Evolutionary conservation across 2,329 filamentous ascomycete species (phyloP), one percentile per base, ranked within the genome.

Genomic region (Aspergillus sp.): DNA sequence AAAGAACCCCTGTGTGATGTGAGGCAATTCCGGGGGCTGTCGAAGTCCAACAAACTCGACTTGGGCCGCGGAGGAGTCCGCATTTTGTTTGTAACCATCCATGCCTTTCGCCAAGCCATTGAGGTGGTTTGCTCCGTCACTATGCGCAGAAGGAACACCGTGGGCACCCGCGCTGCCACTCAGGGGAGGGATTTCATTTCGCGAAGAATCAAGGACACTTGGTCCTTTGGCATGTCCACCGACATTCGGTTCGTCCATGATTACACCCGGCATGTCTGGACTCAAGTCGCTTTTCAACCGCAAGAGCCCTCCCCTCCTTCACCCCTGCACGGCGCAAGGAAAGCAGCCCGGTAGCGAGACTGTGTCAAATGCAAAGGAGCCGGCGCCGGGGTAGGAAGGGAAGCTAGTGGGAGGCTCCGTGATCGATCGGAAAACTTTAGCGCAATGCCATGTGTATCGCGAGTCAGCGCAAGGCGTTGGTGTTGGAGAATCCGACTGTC

Each of bases 1-100:
- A 51, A 93, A 80, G 68, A 91, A 95, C 32, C 84, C 86, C 52
- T 86, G 77, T 0, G 86, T 86, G 53, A 95, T 87, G 65, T 95
- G 90, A 45, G 74, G 71, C 38, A 86, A 71, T 55, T 80, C 76
- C 14, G 81, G 82, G 2, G 79, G 78, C 9, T 51, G 43, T 43
- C 32, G 52, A 6, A 20, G 38, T 46, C 50, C 52, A 22, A 20
- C 51, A 17, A 36, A 46, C 11, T 16, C 30, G 40, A 30, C 22
- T 42, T 51, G 53, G 43, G 51, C 19, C 10, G 42, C 8, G 14
- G 51, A 11, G 2, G 24, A 43, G 19, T 57, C 55, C 20, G 50
- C 47, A 33, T 50, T 43, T 45, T 58, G 58, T 24, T 52, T 56
- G 16, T 38, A 51, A 17, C 26, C 26, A 49, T 56, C 49, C 30